A percentile compares a stretch with the other conserved stretches of the same genome.
Conservation (phyloP, 2,329 filamentous ascomycete species). For the Xylaria polymorpha region DNA sequence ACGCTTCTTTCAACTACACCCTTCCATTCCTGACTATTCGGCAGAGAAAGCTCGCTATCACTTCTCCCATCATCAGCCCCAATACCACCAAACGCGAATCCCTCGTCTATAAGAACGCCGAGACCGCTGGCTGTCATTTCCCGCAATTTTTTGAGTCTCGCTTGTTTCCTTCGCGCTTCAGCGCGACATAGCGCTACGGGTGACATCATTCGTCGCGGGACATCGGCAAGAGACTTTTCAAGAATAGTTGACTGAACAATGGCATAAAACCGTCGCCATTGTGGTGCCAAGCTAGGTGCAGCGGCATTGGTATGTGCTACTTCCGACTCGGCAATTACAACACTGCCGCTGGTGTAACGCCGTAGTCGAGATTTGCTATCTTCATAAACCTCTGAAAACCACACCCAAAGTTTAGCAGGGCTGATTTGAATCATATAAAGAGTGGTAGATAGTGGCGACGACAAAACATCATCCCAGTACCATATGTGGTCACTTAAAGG, state of each 20-base stretch:
- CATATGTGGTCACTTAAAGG: conserved; percentile 87
- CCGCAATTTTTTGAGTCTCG: conserved; percentile 75
- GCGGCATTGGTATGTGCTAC: conserved; percentile 45
- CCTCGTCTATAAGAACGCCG: conserved; percentile 88
- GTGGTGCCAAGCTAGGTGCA: conserved; percentile 57
- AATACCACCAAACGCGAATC: conserved; percentile 73
- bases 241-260: conserved; percentile 81
- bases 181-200: conserved; percentile 80
- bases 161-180: conserved; percentile 80
- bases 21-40: conserved; percentile 67
- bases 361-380: conserved; percentile 65
- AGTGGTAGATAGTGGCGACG: conserved; percentile 80
- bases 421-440: conserved; percentile 89
- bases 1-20: conserved; percentile 83
- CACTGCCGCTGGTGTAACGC: conserved; percentile 46
- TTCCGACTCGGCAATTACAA: conserved; percentile 50
- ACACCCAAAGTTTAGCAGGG: conserved; percentile 78
- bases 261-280: conserved; percentile 79
- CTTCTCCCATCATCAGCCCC: conserved; percentile 66
- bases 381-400: conserved; percentile 75
- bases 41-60: conserved; percentile 55
- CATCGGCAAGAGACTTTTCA: conserved; percentile 76
- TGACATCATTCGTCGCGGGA: conserved; percentile 78
- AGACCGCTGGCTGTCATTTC: conserved; percentile 87
- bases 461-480: conserved; percentile 94